Evolutionary conservation across 345 rosid species (phyloP), one percentile per base, ranked within the genome.

Genomic region (Pistacia vera): DNA sequence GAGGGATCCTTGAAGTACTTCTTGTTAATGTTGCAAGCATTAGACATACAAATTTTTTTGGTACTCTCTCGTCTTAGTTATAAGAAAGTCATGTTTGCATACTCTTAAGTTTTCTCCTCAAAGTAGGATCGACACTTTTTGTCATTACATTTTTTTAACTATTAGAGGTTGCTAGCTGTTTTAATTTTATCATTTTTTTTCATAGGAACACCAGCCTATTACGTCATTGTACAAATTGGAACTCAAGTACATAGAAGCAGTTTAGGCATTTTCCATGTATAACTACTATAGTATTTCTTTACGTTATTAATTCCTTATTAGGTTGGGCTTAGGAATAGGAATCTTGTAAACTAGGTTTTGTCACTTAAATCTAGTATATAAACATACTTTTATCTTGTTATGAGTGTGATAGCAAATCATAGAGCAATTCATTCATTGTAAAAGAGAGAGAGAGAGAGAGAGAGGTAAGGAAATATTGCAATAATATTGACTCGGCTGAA

Each of bases 21-120:
- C 88, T 95, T 33, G 96, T 93, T 64, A 81, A 90, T 77, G 98
- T 98, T 46, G 63, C 84, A 80, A 98, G 93, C 85, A 91, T 93
- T 63, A 82, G 78, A 58, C 98, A 83, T 73, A 90, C 91, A 16
- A 90, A 89, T 85, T 71, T 88, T 55, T 36, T 90, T 11, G 93
- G 99, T 95, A 82, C 72, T 57, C 11, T 71, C 66, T 25, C 62
- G n/a, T 57, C 75, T 36, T 36, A 36, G 41, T 41, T 6, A 41
- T 41, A 41, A 41, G 46, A 41, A 41, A 41, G 46, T 41, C 46
- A 41, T 41, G 46, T 41, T 41, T 4, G 8, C 46, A 6, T 75
- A 20, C 13, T n/a, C 25, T 5, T 41, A 41, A 44, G 6, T 71
- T 6, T 44, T 46, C n/a, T 59, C 4, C 28, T 60, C 35, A 4